These are phyloP conservation scores for Paulownia fortunei DNA, from an alignment of 257 asterid genomes.

Conservation along the genomic window DNA sequence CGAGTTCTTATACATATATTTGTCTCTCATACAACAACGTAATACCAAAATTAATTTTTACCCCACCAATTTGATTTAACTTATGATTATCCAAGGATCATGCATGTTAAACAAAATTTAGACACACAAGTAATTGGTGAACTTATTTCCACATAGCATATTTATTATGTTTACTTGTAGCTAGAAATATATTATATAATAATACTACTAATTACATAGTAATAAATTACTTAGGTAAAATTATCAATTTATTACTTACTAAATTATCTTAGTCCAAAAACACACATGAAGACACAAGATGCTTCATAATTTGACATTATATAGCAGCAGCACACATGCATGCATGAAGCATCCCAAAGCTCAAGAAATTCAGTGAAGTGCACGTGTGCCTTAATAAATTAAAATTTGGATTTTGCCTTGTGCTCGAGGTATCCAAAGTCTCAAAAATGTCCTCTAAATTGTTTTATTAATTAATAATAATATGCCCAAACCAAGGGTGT, in stretches of 20 bases:
- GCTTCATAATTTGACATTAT: slow-evolving; percentile 18
- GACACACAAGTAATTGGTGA: too few relatives aligned
- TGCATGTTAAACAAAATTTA: too few relatives aligned
- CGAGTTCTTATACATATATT: too few relatives aligned
- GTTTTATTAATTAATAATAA: neutral
- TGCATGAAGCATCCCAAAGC: slow-evolving; percentile 31
- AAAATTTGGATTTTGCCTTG: slow-evolving; percentile 21
- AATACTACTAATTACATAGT: too few relatives aligned
- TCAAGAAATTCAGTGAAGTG: slow-evolving; percentile 43
- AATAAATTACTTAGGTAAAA: too few relatives aligned
- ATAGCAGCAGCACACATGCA: slow-evolving; percentile 17
- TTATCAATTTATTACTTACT: neutral
- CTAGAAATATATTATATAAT: too few relatives aligned
- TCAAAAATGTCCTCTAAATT: neutral
- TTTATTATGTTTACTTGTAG: too few relatives aligned
- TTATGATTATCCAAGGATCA: too few relatives aligned
- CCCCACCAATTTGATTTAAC: too few relatives aligned
- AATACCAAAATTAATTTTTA: too few relatives aligned
- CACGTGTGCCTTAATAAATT: slow-evolving; percentile 39
- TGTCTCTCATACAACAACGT: too few relatives aligned
- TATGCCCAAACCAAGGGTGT: neutral
- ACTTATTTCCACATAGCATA: too few relatives aligned
- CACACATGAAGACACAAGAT: slow-evolving; percentile 19
- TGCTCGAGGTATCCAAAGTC: slow-evolving; percentile 49
- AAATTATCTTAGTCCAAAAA: neutral